A percentile compares a stretch with the other conserved stretches of the same genome.
phyloP scores from a whole-genome alignment of 208 protist genomes.

The Kentomonas sorsogonicus region DNA sequence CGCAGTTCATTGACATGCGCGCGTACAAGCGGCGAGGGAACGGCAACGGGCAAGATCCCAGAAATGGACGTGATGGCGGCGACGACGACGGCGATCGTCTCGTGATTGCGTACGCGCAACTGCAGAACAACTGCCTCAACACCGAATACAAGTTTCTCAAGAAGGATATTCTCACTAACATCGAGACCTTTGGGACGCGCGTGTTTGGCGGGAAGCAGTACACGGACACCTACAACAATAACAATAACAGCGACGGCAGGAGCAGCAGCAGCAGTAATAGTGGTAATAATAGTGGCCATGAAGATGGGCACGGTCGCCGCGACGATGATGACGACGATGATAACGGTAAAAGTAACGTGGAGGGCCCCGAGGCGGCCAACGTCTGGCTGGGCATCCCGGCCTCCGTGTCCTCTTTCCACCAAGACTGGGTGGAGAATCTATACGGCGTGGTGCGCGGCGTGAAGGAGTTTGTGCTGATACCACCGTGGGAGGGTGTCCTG shows the following conservation, averaged over 20 bases:
- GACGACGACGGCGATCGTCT: conserved; percentile 6
- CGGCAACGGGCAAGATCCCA: no score
- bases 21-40: conserved; percentile 11
- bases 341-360: conserved; percentile 28
- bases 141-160: conserved; percentile 74
- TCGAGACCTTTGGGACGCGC: conserved; percentile 41
- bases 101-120: conserved; percentile 79
- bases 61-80: no score
- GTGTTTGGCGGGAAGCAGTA: no score
- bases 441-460: conserved; percentile 86
- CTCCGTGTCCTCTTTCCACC: conserved; percentile 84
- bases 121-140: conserved; percentile 89
- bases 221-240: no score
- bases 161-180: conserved; percentile 36
- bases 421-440: conserved; percentile 92
- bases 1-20: conserved; percentile 63
- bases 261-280: no score
- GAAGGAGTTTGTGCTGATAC: conserved; percentile 88
- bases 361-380: conserved; percentile 79
- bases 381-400: conserved; percentile 85
- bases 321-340: no score
- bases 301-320: no score
- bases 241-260: no score
- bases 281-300: no score
- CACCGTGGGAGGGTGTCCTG: conserved; percentile 82